phyloP scores from a whole-genome alignment of 2,329 filamentous ascomycete species.

The Pseudogymnoascus sp. region DNA sequence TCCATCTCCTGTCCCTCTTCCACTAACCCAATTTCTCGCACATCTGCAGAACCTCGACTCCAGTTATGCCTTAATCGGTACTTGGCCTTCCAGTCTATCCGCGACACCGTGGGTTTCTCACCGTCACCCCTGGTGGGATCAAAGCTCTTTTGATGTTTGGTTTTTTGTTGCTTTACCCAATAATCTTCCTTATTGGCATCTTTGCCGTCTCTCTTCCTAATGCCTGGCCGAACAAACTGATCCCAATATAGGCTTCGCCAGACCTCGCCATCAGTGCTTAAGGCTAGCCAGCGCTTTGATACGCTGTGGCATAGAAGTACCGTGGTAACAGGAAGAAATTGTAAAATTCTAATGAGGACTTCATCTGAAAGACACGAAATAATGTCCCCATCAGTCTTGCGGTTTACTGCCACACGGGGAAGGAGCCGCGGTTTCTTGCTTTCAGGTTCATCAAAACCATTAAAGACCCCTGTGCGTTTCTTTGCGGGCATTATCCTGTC shows the following conservation, averaged over 20 bases:
- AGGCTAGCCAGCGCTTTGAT: slow-evolving; percentile 66
- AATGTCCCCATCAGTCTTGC: slow-evolving; percentile 40
- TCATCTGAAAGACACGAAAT: slow-evolving; percentile 78
- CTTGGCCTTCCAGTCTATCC: slow-evolving; percentile 76
- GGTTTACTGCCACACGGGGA: not conserved
- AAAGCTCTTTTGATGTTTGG: slow-evolving; percentile 46
- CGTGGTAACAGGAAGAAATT: slow-evolving; percentile 62
- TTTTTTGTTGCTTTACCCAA: slow-evolving; percentile 1
- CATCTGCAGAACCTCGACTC: slow-evolving; percentile 71
- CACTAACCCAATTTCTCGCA: slow-evolving; percentile 59
- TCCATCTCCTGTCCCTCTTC: slow-evolving; percentile 40
- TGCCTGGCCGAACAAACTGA: slow-evolving; percentile 67
- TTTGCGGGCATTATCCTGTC: not conserved
- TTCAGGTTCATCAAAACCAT: not conserved
- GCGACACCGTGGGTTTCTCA: not conserved
- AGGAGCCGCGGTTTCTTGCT: not conserved
- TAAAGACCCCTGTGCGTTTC: not conserved
- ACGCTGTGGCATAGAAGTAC: slow-evolving; percentile 58
- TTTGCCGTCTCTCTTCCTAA: not conserved
- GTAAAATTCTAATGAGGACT: slow-evolving; percentile 75
- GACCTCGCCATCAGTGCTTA: slow-evolving; percentile 75
- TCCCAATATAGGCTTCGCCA: slow-evolving; percentile 89
- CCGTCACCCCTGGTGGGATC: slow-evolving; percentile 39
- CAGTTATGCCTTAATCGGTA: slow-evolving; percentile 90
- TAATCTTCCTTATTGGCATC: slow-evolving; percentile 8